These are phyloP conservation scores for Trichoderma afroharzianum DNA, from an alignment of 2,329 filamentous ascomycete genomes.

Conservation along the genomic window DNA sequence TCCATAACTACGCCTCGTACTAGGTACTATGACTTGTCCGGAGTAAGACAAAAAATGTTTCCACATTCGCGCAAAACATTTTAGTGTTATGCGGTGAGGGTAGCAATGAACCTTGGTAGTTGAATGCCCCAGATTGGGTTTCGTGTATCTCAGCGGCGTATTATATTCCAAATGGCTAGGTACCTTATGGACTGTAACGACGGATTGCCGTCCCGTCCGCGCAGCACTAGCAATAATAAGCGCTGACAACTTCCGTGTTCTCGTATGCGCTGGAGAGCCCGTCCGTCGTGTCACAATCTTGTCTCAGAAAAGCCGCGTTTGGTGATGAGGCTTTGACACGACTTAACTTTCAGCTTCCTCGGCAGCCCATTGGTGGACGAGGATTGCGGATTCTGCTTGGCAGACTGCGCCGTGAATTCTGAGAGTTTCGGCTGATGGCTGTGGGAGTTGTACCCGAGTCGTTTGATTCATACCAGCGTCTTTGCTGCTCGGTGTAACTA, in stretches of 20 bases:
- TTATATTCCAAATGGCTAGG: not conserved
- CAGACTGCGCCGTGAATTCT: not conserved
- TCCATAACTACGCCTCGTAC: not conserved
- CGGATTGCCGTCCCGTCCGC: not conserved
- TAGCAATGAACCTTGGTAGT: not conserved
- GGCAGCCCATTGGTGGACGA: not conserved
- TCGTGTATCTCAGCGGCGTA: not conserved
- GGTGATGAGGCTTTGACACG: slow-evolving; percentile 4
- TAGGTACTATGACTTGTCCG: not conserved
- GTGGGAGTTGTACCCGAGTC: not conserved
- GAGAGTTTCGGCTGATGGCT: not conserved
- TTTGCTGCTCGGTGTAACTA: not conserved
- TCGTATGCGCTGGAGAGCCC: not conserved
- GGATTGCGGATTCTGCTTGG: not conserved
- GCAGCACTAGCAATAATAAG: not conserved
- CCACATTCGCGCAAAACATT: not conserved
- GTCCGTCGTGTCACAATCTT: not conserved
- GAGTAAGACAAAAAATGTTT: not conserved
- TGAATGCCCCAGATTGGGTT: not conserved
- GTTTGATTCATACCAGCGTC: not conserved
- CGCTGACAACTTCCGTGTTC: not conserved
- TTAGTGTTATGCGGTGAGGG: not conserved
- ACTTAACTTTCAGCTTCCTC: not conserved
- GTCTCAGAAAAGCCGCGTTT: not conserved
- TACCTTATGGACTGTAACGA: not conserved